Percentiles rank a stretch among this genome's conserved stretches.
phyloP scores from a whole-genome alignment of 164 flowering plant genomes.

The Dillenia suffruticosa region DNA sequence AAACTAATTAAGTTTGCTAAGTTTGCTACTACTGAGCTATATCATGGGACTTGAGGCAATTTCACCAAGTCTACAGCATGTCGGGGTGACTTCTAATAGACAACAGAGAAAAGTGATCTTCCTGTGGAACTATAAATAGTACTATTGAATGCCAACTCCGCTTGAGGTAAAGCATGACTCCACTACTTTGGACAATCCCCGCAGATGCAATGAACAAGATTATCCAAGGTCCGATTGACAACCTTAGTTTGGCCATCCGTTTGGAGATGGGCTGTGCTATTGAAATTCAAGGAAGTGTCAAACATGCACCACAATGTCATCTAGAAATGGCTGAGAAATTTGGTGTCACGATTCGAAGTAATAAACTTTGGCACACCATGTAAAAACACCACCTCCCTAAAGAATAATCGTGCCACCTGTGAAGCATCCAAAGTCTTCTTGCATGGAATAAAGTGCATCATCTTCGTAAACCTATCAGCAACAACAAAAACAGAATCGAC shows the following conservation, averaged over 20 bases:
- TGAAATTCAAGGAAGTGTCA: background rate
- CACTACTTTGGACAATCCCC: slow-evolving; percentile 10
- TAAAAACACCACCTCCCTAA: background rate
- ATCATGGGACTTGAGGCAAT: background rate
- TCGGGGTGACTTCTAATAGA: background rate
- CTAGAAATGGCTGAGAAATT: slow-evolving; percentile 9
- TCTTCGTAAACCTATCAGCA: too few relatives aligned
- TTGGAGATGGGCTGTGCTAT: slow-evolving; percentile 4
- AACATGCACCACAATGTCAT: background rate
- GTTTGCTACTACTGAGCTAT: background rate
- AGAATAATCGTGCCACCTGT: too few relatives aligned
- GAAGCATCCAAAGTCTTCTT: too few relatives aligned
- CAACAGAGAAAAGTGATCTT: background rate
- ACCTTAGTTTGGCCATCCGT: slow-evolving; percentile 11
- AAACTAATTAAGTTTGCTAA: too few relatives aligned
- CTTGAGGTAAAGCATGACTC: slow-evolving; percentile 3
- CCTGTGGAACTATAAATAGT: background rate
- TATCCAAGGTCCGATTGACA: slow-evolving; percentile 1
- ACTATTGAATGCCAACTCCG: slow-evolving; percentile 17
- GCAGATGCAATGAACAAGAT: slow-evolving; percentile 1
- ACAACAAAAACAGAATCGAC: too few relatives aligned
- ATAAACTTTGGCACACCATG: background rate
- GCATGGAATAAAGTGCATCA: too few relatives aligned
- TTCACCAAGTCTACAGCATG: slow-evolving; percentile 2
- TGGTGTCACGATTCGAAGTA: background rate